These are phyloP conservation scores for Aspergillus melleus DNA, from an alignment of 2,329 filamentous ascomycete species.

Conservation along the genomic window DNA sequence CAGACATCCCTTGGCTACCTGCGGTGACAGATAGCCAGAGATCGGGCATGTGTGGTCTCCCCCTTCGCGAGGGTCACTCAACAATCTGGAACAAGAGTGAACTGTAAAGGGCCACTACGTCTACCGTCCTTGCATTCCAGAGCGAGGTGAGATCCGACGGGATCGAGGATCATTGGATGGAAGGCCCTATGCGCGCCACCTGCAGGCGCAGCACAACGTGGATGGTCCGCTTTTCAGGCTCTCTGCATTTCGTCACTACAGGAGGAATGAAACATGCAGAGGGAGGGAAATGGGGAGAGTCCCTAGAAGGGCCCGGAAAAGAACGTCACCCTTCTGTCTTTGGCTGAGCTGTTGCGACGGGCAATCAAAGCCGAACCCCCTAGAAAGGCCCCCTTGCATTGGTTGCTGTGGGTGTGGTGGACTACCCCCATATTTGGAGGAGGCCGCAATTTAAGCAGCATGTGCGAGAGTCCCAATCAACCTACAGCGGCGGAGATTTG, in stretches of 20 bases:
- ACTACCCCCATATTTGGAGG: slow-evolving; percentile 23
- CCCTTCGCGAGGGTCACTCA: slow-evolving; percentile 31
- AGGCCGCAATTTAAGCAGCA: slow-evolving; percentile 20
- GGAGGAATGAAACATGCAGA: slow-evolving; percentile 35
- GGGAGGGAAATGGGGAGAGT: slow-evolving; percentile 17
- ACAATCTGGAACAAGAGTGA: slow-evolving; percentile 28
- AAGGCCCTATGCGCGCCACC: slow-evolving; percentile 20
- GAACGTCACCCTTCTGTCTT: slow-evolving; percentile 19
- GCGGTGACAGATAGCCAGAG: slow-evolving; percentile 19
- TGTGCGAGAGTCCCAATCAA: slow-evolving; percentile 17
- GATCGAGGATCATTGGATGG: slow-evolving; percentile 26
- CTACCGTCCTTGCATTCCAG: slow-evolving; percentile 41
- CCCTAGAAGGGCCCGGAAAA: slow-evolving; percentile 17
- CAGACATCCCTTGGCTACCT: slow-evolving; percentile 33
- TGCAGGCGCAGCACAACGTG: slow-evolving; percentile 36
- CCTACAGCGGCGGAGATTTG: slow-evolving; percentile 13
- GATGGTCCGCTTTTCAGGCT: slow-evolving; percentile 25
- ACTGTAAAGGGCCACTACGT: slow-evolving; percentile 22
- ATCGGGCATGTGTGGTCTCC: slow-evolving; percentile 21
- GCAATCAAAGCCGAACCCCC: slow-evolving; percentile 27
- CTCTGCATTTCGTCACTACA: slow-evolving; percentile 31
- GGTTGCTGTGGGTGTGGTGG: slow-evolving; percentile 20
- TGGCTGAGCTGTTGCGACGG: slow-evolving; percentile 22
- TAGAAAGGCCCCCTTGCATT: slow-evolving; percentile 31
- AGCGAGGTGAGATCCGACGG: slow-evolving; percentile 25